Base-by-base conservation (phyloP, 148 eudicot genomes). In the Fagopyrum homotropicum region DNA sequence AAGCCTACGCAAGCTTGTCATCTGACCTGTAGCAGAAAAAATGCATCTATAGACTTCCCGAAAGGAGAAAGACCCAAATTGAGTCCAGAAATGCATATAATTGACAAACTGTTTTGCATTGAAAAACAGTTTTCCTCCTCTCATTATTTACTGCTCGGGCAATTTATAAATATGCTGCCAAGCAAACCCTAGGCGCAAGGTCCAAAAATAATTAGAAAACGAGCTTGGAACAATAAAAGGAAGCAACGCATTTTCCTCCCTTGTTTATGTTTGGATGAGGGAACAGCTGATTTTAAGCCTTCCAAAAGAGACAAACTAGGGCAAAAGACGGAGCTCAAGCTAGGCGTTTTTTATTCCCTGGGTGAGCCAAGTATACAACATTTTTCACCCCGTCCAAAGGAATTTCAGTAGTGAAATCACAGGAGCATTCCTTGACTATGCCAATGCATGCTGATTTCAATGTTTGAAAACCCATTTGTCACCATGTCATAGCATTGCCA, bases 1-100 rank as follows among this genome's bases (percentile, higher is more conserved):
- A 81, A 95, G 96, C 80, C 83, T 90, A 84, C 97, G 87, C 88
- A 95, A 86, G 57, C 88, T 88, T 75, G 92, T 89, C 99, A 95
- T 95, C 79, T 75, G 78, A 57, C 99, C 99, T 95, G 78, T 8
- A 48, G 43, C 26, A 72, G 47, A 14, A 66, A 26, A 43, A 66
- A 14, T 15, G 45, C 0, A 66, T 40, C 35, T 14, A 66, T 26
- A 40, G 9, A 43, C 71, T 40, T 35, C 46, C 6, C 12, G 0
- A 66, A 14, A 66, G 12, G 19, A 66, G 7, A 66, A 66, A 66
- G 19, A 15, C 17, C 10, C 45, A 63, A 11, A 63, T 2, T 30
- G 16, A 4, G 12, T 4, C 16, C 1, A 9, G 52, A 2, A 19
- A 14, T 60, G 69, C 35, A 63, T 61, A 26, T 9, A 35, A 30